Base-by-base conservation (phyloP, 1,284 basidiomycete species). In the Hymenochaete sp. region DNA sequence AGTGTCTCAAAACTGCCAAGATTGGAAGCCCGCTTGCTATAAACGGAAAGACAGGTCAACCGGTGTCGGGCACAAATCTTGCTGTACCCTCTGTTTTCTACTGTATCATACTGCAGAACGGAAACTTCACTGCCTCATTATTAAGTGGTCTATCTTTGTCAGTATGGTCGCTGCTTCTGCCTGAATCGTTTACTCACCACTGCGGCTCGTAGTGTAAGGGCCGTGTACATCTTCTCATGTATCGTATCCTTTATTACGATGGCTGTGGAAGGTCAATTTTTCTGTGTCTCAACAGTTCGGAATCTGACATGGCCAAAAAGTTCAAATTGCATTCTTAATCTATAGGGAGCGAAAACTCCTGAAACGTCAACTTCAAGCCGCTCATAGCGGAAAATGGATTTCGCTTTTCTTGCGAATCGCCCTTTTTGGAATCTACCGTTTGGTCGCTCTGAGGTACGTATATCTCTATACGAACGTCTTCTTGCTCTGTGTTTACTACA, bases 61-160 rank as follows among this genome's bases (percentile, higher is more conserved):
- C 18, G 4, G 31, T 42, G 7, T 44, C 48, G 9, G 38, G 25
- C 14, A 36, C 49, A 22, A 51, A 51, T 37, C 37, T 51, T 10
- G 41, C 49, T 8, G 27, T 51, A n/a, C 49, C 49, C 14, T 31
- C 21, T 21, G 45, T 47, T 9, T 51, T 51, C 25, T 47, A 51
- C 26, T 51, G 49, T 31, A 25, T 51, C 10, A 51, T 51, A 29
- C 18, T 51, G 10, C 37, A 39, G 22, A 51, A 51, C 28, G 29
- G 36, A 13, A 36, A 44, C 21, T 47, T 44, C 18, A 19, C 42
- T n/a, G 21, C 32, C 18, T 44, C 39, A 6, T 19, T 50, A 5
- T 24, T 18, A 3, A 32, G 39, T n/a, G 48, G 48, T 1, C 9
- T 46, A 19, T n/a, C 31, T 9, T 26, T 46, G 48, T 50, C 14